Evolutionary conservation across 805 yeast genomes (phyloP), one percentile per base, ranked within the genome.

Genomic region (Lipomyces yamadae): DNA sequence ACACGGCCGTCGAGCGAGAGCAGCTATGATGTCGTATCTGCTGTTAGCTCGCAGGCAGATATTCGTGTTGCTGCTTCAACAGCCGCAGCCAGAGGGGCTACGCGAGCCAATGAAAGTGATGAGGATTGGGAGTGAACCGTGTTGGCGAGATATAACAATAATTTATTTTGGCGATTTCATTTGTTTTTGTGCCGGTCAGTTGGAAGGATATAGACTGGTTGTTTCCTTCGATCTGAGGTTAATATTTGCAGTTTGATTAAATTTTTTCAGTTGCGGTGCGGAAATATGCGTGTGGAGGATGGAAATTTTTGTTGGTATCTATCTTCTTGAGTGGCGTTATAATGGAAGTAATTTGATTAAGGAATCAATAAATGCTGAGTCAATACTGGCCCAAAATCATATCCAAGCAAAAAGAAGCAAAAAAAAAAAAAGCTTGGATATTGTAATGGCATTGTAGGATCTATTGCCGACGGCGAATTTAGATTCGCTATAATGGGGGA

Each of bases 111-210:
- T 3, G 82, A 80, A 5, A 82, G 81, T 4, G 81, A 78, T n/a
- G 88, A 85, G 70, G 89, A 86, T 72, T 86, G 89, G 89, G 90
- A 86, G 75, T 65, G n/a, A 54, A 15, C 24, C 48, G 8, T 42
- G 18, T 7, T 13, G 8, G n/a, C 18, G 48, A 7, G n/a, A 42
- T 42, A 42, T 0, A 10, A 15, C 3, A 15, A 3, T 39, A 39
- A 15, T 39, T 39, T 15, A 15, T 42, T 24, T 42, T n/a, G 3
- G 24, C 18, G 4, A 1, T 13, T 42, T 18, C 18, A 4, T 18
- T 15, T 42, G 7, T 11, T 39, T 42, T n/a, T n/a, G 6, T 15
- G 42, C 6, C 15, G 7, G 7, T 42, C 18, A 7, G 15, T 1
- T 42, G 6, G 8, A 42, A 4, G 24, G 18, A 42, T 42, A 42